Conservation (phyloP, 2,329 filamentous ascomycete species). For the Magnaporthiopsis incrustans region DNA sequence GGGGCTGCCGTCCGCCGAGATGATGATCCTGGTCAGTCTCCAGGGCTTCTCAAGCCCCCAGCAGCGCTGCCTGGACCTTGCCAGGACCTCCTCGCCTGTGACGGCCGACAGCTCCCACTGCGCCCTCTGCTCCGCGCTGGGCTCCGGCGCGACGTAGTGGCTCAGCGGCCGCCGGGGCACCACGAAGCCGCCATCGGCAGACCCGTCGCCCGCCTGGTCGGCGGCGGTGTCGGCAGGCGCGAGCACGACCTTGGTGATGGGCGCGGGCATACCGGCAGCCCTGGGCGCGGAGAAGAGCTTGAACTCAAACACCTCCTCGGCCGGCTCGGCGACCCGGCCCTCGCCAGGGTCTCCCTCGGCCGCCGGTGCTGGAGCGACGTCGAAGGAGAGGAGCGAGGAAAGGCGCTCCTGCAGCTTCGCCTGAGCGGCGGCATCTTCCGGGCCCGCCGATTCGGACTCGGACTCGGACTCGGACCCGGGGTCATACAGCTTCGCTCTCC, state of each 20-base stretch:
- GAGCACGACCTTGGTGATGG: constrained; percentile 41
- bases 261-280: constrained; percentile 15
- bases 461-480: constrained; percentile 26
- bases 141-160: constrained; percentile 38
- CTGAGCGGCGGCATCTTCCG: constrained; percentile 28
- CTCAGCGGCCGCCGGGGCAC: constrained; percentile 32
- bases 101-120: constrained; percentile 41
- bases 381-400: constrained; percentile 35
- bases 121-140: constrained; percentile 26
- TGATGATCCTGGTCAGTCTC: constrained; percentile 40
- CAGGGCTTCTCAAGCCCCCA: constrained; percentile 56
- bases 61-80: constrained; percentile 31
- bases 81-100: constrained; percentile 41
- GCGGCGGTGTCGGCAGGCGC: constrained; percentile 30
- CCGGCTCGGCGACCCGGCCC: constrained; percentile 15
- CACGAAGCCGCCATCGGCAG: constrained; percentile 29
- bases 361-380: constrained; percentile 14
- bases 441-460: constrained; percentile 14
- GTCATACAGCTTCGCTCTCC: constrained; percentile 43
- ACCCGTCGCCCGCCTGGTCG: constrained; percentile 19
- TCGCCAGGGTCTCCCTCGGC: constrained; percentile 18
- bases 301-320: constrained; percentile 43
- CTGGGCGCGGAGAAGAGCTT: constrained; percentile 44
- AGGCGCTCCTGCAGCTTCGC: constrained; percentile 29
- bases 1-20: constrained; percentile 19